Conservation (phyloP, 1,139 yeast species). For the Yamadazyma dendronema region DNA sequence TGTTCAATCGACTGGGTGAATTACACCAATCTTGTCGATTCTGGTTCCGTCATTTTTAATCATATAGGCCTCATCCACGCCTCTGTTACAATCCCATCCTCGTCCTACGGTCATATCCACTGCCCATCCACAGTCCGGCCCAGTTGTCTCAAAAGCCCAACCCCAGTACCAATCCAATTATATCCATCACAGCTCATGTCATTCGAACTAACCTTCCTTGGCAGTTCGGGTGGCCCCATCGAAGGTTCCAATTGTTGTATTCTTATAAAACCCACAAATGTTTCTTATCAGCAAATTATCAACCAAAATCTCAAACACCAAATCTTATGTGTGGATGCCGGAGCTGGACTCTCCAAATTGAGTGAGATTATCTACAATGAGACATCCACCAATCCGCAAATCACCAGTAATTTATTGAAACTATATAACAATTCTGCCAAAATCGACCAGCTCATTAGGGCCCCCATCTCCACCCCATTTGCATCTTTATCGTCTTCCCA, state of each 20-base stretch:
- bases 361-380: constrained; percentile 47
- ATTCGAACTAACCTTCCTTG: constrained; percentile 54
- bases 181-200: no score
- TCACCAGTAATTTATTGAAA: constrained; percentile 16
- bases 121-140: background rate
- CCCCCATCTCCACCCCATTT: constrained; percentile 28
- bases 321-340: constrained; percentile 72
- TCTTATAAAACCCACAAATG: constrained; percentile 54
- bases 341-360: constrained; percentile 64
- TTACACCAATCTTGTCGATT: no score
- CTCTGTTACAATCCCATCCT: no score
- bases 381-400: constrained; percentile 7
- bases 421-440: constrained; percentile 28
- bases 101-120: no score
- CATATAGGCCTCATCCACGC: no score
- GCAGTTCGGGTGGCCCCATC: constrained; percentile 78
- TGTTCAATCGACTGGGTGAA: no score
- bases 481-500: constrained; percentile 11
- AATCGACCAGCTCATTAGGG: constrained; percentile 19
- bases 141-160: no score
- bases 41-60: no score
- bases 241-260: constrained; percentile 67
- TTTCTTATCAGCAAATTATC: constrained; percentile 37
- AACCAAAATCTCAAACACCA: constrained; percentile 27
- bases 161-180: no score